Evolutionary conservation across 345 rosid species (phyloP), one percentile per base, ranked within the genome.

Genomic region (Aquilaria yunnanensis): DNA sequence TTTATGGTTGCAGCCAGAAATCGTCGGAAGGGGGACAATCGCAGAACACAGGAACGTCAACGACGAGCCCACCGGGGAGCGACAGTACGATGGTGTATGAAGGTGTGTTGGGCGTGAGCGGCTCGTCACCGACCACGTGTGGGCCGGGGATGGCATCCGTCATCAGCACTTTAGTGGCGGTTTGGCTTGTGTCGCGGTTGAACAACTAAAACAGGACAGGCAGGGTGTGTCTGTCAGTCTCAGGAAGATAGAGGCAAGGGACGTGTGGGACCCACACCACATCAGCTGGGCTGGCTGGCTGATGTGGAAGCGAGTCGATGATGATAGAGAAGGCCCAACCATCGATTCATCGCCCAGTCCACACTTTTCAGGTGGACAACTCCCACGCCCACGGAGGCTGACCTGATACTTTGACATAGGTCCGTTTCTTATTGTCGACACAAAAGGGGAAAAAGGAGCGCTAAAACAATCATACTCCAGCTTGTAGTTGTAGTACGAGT

Each of bases 31-130:
- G 63, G 30, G 58, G 51, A 53, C 47, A 48, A 14, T 54, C 63
- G 14, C 37, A 63, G 32, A 57, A 64, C 32, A 66, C 13, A 67
- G 66, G 3, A 51, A 69, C 61, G 31, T 57, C 1, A 6, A 12
- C 67, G 63, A 47, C 51, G 60, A 13, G 12, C 14, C 31, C 16
- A 48, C 63, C 70, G 56, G 37, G 51, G 32, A 51, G 74, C 33
- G 47, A 86, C 67, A 47, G 72, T 47, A n/a, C 84, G 0, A 88
- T 92, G 92, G 83, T 89, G 54, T 92, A 92, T 54, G 89, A 85
- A 63, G 98, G 96, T 8, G 78, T 77, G 10, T 32, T 74, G 63
- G 84, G 69, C 56, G 67, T 72, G 23, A 83, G 81, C 48, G 66
- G 70, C 59, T 83, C 80, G 51, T 77, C 89, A 54, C 69, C 73